These are phyloP conservation scores for Euphorbia tirucalli DNA, from an alignment of 345 rosid genomes.

Conservation along the genomic window DNA sequence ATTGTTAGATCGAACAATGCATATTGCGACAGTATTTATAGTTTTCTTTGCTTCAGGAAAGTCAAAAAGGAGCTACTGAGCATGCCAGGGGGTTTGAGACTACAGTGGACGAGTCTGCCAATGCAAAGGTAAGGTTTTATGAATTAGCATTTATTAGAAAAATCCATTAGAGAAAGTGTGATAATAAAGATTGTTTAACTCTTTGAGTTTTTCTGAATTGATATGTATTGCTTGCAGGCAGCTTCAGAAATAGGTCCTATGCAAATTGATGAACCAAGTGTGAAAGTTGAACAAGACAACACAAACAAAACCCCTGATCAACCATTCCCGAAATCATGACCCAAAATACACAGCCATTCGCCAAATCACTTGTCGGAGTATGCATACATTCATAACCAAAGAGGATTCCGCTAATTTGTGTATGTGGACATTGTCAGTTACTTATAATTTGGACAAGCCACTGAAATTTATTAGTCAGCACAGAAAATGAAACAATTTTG, in stretches of 20 bases:
- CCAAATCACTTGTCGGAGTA: too few species aligned
- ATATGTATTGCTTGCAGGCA: constrained; percentile 40
- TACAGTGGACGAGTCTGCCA: constrained; percentile 45
- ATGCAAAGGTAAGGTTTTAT: constrained; percentile 44
- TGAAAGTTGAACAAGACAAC: constrained; percentile 68
- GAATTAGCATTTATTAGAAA: neutral
- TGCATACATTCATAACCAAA: too few species aligned
- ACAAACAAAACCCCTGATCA: constrained; percentile 51
- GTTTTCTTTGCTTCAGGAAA: constrained; percentile 45
- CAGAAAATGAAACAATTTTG: too few species aligned
- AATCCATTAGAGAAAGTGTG: too few species aligned
- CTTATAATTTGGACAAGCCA: too few species aligned
- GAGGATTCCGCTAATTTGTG: too few species aligned
- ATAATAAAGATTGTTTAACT: neutral
- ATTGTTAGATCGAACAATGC: neutral
- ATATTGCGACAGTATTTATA: neutral
- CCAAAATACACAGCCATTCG: neutral
- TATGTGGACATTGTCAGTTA: too few species aligned
- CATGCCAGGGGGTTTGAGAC: constrained; percentile 54
- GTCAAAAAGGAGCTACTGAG: constrained; percentile 44
- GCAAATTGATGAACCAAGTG: constrained; percentile 58
- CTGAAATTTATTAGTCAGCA: too few species aligned
- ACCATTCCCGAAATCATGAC: constrained; percentile 44
- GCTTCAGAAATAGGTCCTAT: constrained; percentile 43
- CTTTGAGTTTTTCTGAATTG: constrained; percentile 1